phyloP scores from a whole-genome alignment of 2,329 filamentous ascomycete genomes.

The Fusarium sp. region DNA sequence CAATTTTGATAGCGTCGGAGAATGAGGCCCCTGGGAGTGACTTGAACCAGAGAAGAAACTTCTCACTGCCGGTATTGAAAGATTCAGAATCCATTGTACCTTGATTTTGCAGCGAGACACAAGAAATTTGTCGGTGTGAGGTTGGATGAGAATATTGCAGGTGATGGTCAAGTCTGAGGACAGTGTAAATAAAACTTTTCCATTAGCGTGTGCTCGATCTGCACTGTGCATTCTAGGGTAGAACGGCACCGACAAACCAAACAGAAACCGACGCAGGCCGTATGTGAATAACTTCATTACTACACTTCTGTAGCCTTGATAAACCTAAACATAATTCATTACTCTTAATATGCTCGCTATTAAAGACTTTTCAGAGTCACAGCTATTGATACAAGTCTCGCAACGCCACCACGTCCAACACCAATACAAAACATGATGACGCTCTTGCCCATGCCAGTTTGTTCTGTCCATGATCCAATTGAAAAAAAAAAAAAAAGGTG shows the following conservation, averaged over 20 bases:
- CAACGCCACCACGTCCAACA: background rate
- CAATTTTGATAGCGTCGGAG: slow-evolving; percentile 63
- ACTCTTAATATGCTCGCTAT: background rate
- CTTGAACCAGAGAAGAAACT: slow-evolving; percentile 67
- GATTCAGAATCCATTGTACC: slow-evolving; percentile 33
- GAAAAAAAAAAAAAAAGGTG: background rate
- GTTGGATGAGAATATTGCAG: background rate
- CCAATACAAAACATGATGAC: background rate
- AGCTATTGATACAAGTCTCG: background rate
- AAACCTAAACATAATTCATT: background rate
- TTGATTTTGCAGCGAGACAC: background rate
- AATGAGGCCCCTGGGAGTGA: slow-evolving; percentile 64
- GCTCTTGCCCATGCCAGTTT: background rate
- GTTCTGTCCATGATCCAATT: background rate
- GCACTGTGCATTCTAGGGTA: slow-evolving; percentile 14
- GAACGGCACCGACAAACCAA: background rate
- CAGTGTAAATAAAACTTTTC: slow-evolving; percentile 33
- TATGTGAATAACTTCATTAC: background rate
- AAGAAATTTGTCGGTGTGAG: background rate
- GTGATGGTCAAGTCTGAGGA: background rate
- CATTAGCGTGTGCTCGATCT: background rate
- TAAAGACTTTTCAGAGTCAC: background rate
- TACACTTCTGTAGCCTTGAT: background rate
- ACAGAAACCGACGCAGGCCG: background rate
- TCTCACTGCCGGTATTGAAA: slow-evolving; percentile 58